These are phyloP conservation scores for Penicillium sp. DNA, from an alignment of 2,329 filamentous ascomycete species.

Conservation along the genomic window DNA sequence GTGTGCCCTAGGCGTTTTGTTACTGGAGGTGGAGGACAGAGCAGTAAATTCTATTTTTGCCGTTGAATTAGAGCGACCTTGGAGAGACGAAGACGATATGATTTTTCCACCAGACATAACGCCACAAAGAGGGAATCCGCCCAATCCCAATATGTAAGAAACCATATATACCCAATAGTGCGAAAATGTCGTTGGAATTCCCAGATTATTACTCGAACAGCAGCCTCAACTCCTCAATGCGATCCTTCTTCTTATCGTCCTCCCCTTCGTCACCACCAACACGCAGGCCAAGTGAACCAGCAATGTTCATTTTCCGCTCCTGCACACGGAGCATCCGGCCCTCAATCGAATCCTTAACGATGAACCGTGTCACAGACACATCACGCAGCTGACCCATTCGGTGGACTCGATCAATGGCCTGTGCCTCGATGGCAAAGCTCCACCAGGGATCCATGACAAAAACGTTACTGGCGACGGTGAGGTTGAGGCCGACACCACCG, in stretches of 20 bases:
- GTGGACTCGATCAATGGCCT: slow-evolving; percentile 97
- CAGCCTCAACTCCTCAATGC: slow-evolving; percentile 93
- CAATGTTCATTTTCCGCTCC: slow-evolving; percentile 85
- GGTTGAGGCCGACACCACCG: slow-evolving; percentile 90
- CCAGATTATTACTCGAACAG: slow-evolving; percentile 61
- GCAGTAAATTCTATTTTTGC: background rate
- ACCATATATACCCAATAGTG: background rate
- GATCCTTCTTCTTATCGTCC: slow-evolving; percentile 86
- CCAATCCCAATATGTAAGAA: background rate
- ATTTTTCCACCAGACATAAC: background rate
- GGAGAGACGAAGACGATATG: background rate
- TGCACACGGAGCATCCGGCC: slow-evolving; percentile 93
- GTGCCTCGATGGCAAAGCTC: slow-evolving; percentile 95
- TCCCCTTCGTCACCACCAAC: slow-evolving; percentile 87
- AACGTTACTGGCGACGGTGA: slow-evolving; percentile 86
- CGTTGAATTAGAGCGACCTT: background rate
- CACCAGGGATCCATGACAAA: slow-evolving; percentile 99
- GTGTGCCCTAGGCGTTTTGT: no score
- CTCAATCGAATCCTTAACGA: slow-evolving; percentile 70
- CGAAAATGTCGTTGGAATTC: background rate
- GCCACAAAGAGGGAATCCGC: background rate
- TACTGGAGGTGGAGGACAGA: background rate
- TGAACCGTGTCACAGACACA: slow-evolving; percentile 85
- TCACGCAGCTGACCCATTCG: slow-evolving; percentile 91
- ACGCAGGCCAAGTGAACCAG: slow-evolving; percentile 94